These are phyloP conservation scores for Hypomyces perniciosus DNA, from an alignment of 2,329 filamentous ascomycete genomes.

Conservation along the genomic window DNA sequence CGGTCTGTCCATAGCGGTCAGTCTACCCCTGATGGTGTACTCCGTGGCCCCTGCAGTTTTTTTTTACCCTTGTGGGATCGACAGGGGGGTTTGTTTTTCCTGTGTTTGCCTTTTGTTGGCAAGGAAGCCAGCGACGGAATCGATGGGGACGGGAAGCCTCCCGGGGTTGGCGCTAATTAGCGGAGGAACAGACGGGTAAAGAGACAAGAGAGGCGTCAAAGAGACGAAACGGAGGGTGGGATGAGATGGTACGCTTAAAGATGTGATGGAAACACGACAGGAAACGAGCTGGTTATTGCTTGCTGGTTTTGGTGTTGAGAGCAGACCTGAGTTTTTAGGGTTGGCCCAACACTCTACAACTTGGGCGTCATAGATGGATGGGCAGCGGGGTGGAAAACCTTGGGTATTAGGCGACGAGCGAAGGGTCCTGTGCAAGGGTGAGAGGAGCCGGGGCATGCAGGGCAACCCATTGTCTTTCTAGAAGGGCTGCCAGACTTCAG, in stretches of 20 bases:
- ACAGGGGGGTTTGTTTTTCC: constrained; percentile 6
- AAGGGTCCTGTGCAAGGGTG: constrained; percentile 12
- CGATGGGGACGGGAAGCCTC: constrained; percentile 9
- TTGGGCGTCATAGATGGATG: constrained; percentile 8
- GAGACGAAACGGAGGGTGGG: not conserved
- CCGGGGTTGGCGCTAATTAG: constrained; percentile 6
- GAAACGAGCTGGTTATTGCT: not conserved
- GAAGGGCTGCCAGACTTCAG: constrained; percentile 8
- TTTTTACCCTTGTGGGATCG: constrained; percentile 11
- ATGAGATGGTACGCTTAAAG: not conserved
- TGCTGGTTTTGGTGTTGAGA: constrained; percentile 7
- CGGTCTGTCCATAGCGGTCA: constrained; percentile 16
- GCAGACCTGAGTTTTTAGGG: constrained; percentile 9
- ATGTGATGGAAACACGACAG: not conserved
- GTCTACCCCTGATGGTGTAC: constrained; percentile 13
- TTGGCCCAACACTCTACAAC: constrained; percentile 9
- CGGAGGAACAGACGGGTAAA: constrained; percentile 2
- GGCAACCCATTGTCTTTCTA: constrained; percentile 12
- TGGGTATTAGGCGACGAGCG: constrained; percentile 9
- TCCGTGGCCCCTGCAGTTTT: constrained; percentile 12
- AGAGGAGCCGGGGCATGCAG: constrained; percentile 1
- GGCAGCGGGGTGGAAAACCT: constrained; percentile 7
- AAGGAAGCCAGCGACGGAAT: constrained; percentile 6
- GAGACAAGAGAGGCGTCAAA: constrained; percentile 2
- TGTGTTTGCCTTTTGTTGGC: constrained; percentile 11